Base-by-base conservation (phyloP, 1,139 yeast genomes). In the Candida tropicalis region DNA sequence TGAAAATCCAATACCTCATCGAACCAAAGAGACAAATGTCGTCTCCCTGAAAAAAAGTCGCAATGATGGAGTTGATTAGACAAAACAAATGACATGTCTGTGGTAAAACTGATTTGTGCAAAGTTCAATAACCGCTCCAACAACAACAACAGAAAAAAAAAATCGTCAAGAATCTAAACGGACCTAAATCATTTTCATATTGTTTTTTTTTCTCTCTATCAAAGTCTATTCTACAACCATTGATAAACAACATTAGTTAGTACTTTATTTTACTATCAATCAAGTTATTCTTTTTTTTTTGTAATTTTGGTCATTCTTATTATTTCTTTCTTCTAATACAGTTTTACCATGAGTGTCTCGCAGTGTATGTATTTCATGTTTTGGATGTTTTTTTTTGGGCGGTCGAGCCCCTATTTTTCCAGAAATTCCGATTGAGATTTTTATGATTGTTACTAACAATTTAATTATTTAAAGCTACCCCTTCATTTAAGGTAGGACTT, bases 401-500 rank as follows among this genome's bases (percentile, higher is more conserved):
- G 29, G 8, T 13, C 12, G 29, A 15, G 4, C 24, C 24, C 35
- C 35, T 12, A 5, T 12, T 29, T 11, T 25, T 28, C 42, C 42
- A 41, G 27, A 3, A 5, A 23, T 17, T 33, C 43, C 45, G 45
- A 31, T 23, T 22, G 12, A 17, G 12, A n/a, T 17, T 35, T 26
- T 20, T 20, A n/a, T n/a, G 17, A 5, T 27, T 25, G 26, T 22
- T 42, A 40, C 37, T 39, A 45, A 48, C 51, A 38, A n/a, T 33
- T 32, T 36, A 6, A 7, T 16, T 16, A 18, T 5, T 9, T 22
- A 15, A 28, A 48, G 52, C 48, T 12, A 39, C 47, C 12, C 52
- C 72, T 18, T 58, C 72, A 5, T 70, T 73, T 52, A 68, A 71
- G 52, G 77, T 71, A 43, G 77, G 75, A 31, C 81, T 93, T 51